Percentiles rank a stretch among this genome's conserved stretches.
Conservation (phyloP, 108 stramenopile genomes). For the Schizochytrium sp. region DNA sequence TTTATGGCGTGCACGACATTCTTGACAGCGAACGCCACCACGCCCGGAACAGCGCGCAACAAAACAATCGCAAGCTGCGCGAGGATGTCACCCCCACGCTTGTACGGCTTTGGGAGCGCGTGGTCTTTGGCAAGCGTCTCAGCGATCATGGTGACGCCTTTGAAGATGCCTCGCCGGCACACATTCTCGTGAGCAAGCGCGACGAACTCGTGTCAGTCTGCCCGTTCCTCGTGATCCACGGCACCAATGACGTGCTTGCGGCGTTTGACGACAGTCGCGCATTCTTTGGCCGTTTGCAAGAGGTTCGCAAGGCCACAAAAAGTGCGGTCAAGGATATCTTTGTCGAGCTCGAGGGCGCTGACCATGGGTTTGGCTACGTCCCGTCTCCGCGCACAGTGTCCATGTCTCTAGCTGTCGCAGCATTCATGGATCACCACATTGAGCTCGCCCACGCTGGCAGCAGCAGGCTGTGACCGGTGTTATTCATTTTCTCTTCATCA, state of each 20-base stretch:
- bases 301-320: not conserved
- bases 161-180: not conserved
- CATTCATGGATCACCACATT: not conserved
- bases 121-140: not conserved
- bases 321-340: not conserved
- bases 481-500: no score
- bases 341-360: not conserved
- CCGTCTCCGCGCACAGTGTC: not conserved
- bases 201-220: not conserved
- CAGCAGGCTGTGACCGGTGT: no score
- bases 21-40: not conserved
- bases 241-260: not conserved
- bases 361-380: not conserved
- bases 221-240: not conserved
- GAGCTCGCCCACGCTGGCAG: not conserved
- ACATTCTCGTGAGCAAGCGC: not conserved
- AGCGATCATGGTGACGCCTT: not conserved
- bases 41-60: not conserved
- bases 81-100: not conserved
- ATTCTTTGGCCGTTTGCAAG: not conserved
- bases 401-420: not conserved
- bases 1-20: slow-evolving; percentile 17
- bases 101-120: not conserved
- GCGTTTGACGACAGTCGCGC: not conserved
- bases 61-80: not conserved